phyloP scores from a whole-genome alignment of 139 green algal genomes.

The Mesostigma viride region DNA sequence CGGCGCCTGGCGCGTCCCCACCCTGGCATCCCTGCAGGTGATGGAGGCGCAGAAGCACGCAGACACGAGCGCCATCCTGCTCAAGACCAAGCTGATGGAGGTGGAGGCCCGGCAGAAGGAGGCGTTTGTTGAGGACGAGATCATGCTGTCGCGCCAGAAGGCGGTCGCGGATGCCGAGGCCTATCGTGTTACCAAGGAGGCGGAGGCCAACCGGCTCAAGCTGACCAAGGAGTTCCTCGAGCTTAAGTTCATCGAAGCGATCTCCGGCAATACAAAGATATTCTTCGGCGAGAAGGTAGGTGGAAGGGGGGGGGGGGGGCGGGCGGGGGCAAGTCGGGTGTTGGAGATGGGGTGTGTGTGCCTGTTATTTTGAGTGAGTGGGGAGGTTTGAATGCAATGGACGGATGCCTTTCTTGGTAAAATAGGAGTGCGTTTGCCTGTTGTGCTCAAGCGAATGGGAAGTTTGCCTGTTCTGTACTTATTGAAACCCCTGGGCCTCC shows the following conservation, averaged over 20 bases:
- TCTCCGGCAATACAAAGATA: conserved; percentile 45
- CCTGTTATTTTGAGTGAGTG: no score
- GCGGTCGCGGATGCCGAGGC: conserved; percentile 31
- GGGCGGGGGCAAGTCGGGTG: no score
- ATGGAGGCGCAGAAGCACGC: conserved; percentile 39
- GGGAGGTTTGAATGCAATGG: no score
- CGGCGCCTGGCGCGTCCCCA: no score
- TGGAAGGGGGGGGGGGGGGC: no score
- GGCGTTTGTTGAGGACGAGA: conserved; percentile 39
- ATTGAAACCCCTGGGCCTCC: no score
- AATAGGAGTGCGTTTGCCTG: no score
- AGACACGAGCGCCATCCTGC: conserved; percentile 33
- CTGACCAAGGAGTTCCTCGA: conserved; percentile 42
- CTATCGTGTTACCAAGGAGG: conserved; percentile 34
- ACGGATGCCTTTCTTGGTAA: no score
- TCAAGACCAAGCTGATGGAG: conserved; percentile 39
- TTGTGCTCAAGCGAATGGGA: no score
- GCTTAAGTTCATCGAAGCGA: conserved; percentile 36
- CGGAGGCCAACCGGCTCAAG: conserved; percentile 31
- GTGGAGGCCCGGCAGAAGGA: conserved; percentile 30
- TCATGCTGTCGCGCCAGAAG: conserved; percentile 30
- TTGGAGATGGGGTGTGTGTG: no score
- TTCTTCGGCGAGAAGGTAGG: conserved; percentile 43
- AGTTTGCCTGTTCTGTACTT: no score
- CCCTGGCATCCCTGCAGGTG: no score